phyloP scores from a whole-genome alignment of 1,139 yeast species.

The Taphrina populina region DNA sequence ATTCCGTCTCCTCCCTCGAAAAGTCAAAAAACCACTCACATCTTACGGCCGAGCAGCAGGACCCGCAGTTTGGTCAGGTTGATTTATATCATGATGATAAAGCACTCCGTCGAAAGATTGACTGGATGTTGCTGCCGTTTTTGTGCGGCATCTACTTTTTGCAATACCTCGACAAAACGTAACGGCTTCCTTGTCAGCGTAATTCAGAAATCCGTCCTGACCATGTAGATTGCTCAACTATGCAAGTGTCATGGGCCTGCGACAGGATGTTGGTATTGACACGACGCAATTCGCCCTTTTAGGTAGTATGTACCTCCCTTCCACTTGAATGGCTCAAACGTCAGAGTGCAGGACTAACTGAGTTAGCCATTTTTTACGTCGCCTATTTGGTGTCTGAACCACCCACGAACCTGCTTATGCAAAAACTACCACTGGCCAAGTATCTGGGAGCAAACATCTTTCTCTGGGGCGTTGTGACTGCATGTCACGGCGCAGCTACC shows the following conservation, averaged over 20 bases:
- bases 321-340: too few relatives aligned
- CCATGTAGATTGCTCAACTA: conserved; percentile 41
- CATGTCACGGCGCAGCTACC: conserved; percentile 53
- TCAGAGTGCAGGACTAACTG: too few relatives aligned
- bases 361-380: conserved; percentile 53
- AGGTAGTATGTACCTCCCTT: conserved; percentile 47
- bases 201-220: neutral
- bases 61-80: conserved; percentile 7
- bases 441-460: conserved; percentile 51
- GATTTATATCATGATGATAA: conserved; percentile 32
- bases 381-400: conserved; percentile 56
- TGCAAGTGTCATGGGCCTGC: conserved; percentile 63
- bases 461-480: conserved; percentile 54
- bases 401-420: conserved; percentile 56
- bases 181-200: neutral
- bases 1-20: too few relatives aligned
- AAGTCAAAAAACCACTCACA: too few relatives aligned
- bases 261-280: conserved; percentile 44
- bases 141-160: conserved; percentile 47
- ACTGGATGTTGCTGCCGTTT: conserved; percentile 30
- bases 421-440: conserved; percentile 56
- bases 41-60: too few relatives aligned
- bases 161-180: conserved; percentile 64
- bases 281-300: conserved; percentile 54
- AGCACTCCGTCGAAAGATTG: conserved; percentile 37